These are phyloP conservation scores for Parascedosporium putredinis DNA, from an alignment of 2,329 filamentous ascomycete genomes.

Conservation along the genomic window DNA sequence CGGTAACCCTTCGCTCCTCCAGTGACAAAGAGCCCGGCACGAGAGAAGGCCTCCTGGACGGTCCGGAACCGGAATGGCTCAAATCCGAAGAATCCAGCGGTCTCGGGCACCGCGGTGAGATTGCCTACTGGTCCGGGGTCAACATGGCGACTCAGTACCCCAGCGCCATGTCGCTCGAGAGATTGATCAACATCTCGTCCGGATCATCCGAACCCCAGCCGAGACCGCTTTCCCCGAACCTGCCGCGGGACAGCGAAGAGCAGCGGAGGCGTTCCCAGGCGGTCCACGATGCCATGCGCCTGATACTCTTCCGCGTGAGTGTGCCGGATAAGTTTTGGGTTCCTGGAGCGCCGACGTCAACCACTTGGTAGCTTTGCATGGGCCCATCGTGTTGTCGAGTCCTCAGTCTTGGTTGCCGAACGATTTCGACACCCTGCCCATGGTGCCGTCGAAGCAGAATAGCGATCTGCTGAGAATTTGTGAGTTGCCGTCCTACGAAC, in stretches of 20 bases:
- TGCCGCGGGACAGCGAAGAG: not conserved
- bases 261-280: conserved; percentile 11
- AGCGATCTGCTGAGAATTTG: conserved; percentile 27
- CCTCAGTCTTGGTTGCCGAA: conserved; percentile 14
- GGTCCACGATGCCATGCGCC: conserved; percentile 6
- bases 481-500: not conserved
- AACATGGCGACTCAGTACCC: conserved; percentile 8
- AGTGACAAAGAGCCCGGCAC: not conserved
- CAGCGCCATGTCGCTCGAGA: conserved; percentile 3
- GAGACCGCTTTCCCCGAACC: not conserved
- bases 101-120: conserved; percentile 7
- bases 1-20: conserved; percentile 2
- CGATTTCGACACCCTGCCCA: conserved; percentile 29
- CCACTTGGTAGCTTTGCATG: not conserved
- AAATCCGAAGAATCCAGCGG: not conserved
- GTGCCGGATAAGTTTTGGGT: conserved; percentile 8
- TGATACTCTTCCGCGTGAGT: conserved; percentile 4
- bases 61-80: not conserved
- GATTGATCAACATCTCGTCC: conserved; percentile 3
- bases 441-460: conserved; percentile 30
- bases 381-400: not conserved
- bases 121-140: conserved; percentile 8
- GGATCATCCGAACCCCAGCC: not conserved
- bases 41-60: not conserved
- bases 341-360: not conserved